Percentiles rank a stretch among this genome's conserved stretches.
Conservation (phyloP, 345 rosid genomes). For the Salix dunnii region DNA sequence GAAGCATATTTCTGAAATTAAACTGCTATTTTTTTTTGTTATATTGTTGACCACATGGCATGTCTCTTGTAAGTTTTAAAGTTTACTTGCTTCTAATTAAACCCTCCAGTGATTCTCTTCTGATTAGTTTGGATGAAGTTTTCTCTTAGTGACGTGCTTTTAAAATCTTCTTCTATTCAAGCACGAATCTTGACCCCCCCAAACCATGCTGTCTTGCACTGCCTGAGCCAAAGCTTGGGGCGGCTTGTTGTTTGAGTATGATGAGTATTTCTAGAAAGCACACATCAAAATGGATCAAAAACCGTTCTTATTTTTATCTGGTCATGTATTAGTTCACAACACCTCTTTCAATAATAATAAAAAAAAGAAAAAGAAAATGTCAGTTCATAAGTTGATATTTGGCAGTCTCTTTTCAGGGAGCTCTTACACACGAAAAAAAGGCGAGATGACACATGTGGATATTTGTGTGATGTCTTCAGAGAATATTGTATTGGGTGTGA, state of each 20-base stretch:
- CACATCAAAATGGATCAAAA: not conserved
- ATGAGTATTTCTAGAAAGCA: not conserved
- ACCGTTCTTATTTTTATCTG: not conserved
- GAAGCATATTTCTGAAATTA: not conserved
- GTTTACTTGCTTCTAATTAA: not conserved
- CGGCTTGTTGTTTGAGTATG: not conserved
- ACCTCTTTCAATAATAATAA: not conserved
- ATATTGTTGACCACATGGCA: not conserved
- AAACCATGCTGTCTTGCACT: not conserved
- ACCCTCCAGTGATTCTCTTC: not conserved
- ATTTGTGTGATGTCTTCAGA: conserved; percentile 14
- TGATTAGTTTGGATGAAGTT: not conserved
- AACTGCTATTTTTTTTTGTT: not conserved
- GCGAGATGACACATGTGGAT: conserved; percentile 21
- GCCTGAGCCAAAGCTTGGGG: not conserved
- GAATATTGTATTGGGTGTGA: conserved; percentile 27
- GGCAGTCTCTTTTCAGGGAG: conserved; percentile 20
- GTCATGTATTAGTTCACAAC: not conserved
- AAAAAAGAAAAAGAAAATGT: not conserved
- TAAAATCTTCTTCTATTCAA: not conserved
- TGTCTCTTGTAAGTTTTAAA: not conserved
- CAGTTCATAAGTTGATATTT: not conserved
- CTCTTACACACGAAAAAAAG: conserved; percentile 28
- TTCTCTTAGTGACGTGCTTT: not conserved
- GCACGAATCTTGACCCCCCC: not conserved